Conservation (phyloP, 257 asterid genomes). For the Solanum commersonii region DNA sequence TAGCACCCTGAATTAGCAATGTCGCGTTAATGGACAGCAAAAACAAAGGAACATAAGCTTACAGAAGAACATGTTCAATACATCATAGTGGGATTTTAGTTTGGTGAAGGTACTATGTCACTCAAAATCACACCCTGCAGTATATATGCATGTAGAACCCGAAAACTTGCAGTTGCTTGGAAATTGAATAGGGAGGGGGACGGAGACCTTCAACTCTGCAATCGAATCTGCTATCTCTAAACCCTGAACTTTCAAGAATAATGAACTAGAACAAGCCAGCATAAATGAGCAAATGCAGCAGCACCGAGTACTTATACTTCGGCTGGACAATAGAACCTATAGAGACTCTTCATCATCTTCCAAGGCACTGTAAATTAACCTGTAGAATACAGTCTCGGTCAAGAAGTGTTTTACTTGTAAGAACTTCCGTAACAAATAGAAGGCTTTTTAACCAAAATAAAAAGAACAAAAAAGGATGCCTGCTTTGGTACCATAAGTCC, state of each 20-base stretch:
- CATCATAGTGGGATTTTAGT: neutral
- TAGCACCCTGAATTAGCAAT: neutral
- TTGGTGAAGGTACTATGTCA: neutral
- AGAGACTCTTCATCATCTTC: constrained; percentile 56
- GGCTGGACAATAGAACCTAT: neutral
- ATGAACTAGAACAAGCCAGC: neutral
- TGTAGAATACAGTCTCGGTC: constrained; percentile 3
- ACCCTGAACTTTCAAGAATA: neutral
- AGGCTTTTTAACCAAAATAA: neutral
- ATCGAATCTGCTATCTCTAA: neutral
- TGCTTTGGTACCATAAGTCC: neutral
- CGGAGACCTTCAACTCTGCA: neutral
- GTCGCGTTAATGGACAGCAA: neutral
- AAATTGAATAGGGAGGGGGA: neutral
- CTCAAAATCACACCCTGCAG: neutral
- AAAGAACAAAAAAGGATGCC: neutral
- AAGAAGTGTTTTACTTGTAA: neutral
- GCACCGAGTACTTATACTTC: neutral
- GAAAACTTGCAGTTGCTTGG: neutral
- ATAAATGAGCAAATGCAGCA: neutral
- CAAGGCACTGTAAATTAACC: constrained; percentile 80
- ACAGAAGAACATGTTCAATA: neutral
- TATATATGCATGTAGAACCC: neutral
- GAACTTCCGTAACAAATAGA: neutral
- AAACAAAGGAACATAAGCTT: neutral